Conservation (phyloP, 2,329 filamentous ascomycete genomes). For the Dactylellina cionopaga region DNA sequence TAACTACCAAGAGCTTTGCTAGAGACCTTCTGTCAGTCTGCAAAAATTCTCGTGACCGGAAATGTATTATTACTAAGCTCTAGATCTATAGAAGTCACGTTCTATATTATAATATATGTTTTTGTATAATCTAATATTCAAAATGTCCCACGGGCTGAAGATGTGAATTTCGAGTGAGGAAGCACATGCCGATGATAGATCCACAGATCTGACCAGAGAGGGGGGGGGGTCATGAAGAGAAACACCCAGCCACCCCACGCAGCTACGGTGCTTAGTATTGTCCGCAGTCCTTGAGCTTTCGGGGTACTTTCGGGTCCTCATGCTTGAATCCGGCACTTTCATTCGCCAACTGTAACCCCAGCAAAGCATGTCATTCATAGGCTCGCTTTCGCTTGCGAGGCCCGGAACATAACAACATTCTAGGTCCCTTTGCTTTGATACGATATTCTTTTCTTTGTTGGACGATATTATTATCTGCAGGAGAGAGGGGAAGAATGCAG, state of each 20-base stretch:
- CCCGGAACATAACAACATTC: neutral
- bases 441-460: neutral
- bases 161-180: too few species aligned
- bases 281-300: neutral
- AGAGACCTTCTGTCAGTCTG: too few species aligned
- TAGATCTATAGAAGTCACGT: too few species aligned
- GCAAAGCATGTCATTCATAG: conserved; percentile 16
- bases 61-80: too few species aligned
- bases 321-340: conserved; percentile 25
- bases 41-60: too few species aligned
- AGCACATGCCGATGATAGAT: too few species aligned
- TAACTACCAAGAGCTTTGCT: too few species aligned
- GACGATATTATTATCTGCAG: neutral
- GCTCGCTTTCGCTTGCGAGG: neutral
- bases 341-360: conserved; percentile 21
- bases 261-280: conserved; percentile 3
- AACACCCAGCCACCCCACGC: conserved; percentile 8
- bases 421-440: neutral
- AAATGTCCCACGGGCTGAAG: too few species aligned
- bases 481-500: conserved; percentile 21
- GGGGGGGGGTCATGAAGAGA: too few species aligned
- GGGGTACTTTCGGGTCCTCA: conserved; percentile 15
- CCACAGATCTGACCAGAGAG: too few species aligned
- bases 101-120: too few species aligned
- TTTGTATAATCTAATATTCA: too few species aligned